Conservation (phyloP, 2,329 filamentous ascomycete genomes). For the Alternaria hordeiaustralica region DNA sequence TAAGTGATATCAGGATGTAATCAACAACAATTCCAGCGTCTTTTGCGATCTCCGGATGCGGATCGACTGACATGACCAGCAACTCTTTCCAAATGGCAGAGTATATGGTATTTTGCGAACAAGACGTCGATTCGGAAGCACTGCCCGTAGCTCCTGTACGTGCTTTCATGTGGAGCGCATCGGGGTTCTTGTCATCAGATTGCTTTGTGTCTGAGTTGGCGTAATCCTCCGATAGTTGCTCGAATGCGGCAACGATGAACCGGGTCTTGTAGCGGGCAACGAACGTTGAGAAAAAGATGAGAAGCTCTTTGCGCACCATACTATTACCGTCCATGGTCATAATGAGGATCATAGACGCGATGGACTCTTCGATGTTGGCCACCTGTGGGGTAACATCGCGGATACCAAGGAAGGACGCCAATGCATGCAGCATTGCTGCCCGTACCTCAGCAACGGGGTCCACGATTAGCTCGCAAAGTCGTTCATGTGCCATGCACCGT, state of each 20-base stretch:
- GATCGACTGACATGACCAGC: conserved; percentile 88
- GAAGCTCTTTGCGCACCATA: conserved; percentile 88
- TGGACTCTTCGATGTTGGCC: conserved; percentile 85
- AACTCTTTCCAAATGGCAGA: conserved; percentile 94
- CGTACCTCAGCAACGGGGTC: conserved; percentile 92
- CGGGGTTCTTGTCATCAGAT: conserved; percentile 33
- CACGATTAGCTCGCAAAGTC: conserved; percentile 79
- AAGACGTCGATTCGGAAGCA: conserved; percentile 23
- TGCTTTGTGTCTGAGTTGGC: conserved; percentile 20
- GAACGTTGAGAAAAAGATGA: conserved; percentile 93
- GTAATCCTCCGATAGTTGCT: conserved; percentile 85
- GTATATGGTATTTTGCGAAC: conserved; percentile 86
- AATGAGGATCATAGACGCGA: conserved; percentile 86
- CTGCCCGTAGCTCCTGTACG: conserved; percentile 19
- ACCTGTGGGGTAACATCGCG: conserved; percentile 91
- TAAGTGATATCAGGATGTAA: conserved; percentile 77
- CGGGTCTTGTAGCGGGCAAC: conserved; percentile 89
- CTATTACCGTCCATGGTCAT: conserved; percentile 95
- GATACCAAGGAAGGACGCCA: conserved; percentile 93
- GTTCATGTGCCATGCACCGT: conserved; percentile 80
- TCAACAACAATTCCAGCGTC: conserved; percentile 88
- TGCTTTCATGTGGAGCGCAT: conserved; percentile 41
- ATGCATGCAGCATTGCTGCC: conserved; percentile 88
- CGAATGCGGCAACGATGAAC: conserved; percentile 88
- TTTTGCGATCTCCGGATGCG: conserved; percentile 88